Evolutionary conservation across 2,329 filamentous ascomycete genomes (phyloP), one percentile per base, ranked within the genome.

Genomic region (Onygenales sp.): DNA sequence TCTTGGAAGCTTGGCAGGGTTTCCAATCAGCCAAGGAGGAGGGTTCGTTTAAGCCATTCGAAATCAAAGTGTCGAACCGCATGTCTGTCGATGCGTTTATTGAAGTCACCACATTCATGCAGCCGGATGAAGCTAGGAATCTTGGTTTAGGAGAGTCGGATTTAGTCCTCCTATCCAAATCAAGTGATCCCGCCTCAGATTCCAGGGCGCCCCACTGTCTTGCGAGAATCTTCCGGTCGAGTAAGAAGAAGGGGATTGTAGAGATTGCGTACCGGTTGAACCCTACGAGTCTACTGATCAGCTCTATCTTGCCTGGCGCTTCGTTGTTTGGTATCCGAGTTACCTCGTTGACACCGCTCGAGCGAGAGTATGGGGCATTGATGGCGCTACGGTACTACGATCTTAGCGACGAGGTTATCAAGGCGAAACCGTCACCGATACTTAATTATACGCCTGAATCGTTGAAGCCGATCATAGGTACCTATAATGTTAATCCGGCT

Each of bases 381-480:
- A 87, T 90, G 72, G 92, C 88, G 63, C 71, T 98, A 58, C 87
- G 95, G 67, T 97, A 94, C 69, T 98, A 97, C 63, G 93, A 98
- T 69, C 78, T 98, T 17, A 94, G 92, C 75, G 86, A 92, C 54
- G 93, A 98, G 70, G 88, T 98, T 54, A 77, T 94, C 47, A 84
- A 84, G 61, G 93, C 91, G 2, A 89, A 90, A 64, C 93, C 94
- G 1, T 96, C 92, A 6, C 90, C 89, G 1, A 82, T 96, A 60
- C 79, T 95, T 51, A 83, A 82, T 6, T 96, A 95, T 66, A 81
- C 82, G 43, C 84, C 92, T 4, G 81, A 87, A 57, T 84, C 84
- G 56, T 74, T 95, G 6, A 74, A 80, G 6, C 78, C 81, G 7
- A 78, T 89, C 38, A 84, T 86, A 69, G 75, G 80, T 27, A 91